A percentile compares a stretch with the other conserved stretches of the same genome.
phyloP scores from a whole-genome alignment of 1,139 yeast species.

The Kluyveromyces sp. region DNA sequence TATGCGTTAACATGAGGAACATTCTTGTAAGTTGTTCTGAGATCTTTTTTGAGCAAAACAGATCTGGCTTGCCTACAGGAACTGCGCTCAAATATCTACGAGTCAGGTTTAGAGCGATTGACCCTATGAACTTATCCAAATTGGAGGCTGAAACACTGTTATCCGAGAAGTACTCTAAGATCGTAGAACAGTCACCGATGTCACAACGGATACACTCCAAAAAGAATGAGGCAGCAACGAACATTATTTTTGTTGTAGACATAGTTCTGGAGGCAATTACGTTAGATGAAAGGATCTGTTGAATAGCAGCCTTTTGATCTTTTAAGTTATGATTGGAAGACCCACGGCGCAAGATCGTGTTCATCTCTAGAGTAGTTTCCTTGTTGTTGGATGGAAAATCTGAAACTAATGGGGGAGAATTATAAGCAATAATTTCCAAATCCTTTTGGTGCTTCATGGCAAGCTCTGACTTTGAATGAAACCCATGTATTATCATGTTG shows the following conservation, averaged over 20 bases:
- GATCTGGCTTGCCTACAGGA: conserved; percentile 27
- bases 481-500: conserved; percentile 89
- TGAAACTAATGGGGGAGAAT: conserved; percentile 88
- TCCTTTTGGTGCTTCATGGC: conserved; percentile 42
- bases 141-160: conserved; percentile 61
- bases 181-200: conserved; percentile 73
- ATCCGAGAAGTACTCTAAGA: conserved; percentile 74
- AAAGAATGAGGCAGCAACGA: conserved; percentile 73
- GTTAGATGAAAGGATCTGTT: conserved; percentile 30
- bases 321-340: conserved; percentile 77
- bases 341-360: conserved; percentile 84
- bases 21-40: conserved; percentile 67
- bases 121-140: conserved; percentile 62
- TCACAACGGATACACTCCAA: conserved; percentile 74
- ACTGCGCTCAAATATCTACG: conserved; percentile 45
- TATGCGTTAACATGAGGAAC: conserved; percentile 68
- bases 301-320: conserved; percentile 57
- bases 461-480: conserved; percentile 52
- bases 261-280: conserved; percentile 36
- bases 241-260: conserved; percentile 79
- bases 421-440: conserved; percentile 70
- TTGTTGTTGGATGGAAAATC: conserved; percentile 79
- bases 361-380: conserved; percentile 86
- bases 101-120: conserved; percentile 55
- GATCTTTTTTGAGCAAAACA: conserved; percentile 52